Evolutionary conservation across 1,284 basidiomycete species (phyloP).

Genomic region (Moesziomyces globuligerus): DNA sequence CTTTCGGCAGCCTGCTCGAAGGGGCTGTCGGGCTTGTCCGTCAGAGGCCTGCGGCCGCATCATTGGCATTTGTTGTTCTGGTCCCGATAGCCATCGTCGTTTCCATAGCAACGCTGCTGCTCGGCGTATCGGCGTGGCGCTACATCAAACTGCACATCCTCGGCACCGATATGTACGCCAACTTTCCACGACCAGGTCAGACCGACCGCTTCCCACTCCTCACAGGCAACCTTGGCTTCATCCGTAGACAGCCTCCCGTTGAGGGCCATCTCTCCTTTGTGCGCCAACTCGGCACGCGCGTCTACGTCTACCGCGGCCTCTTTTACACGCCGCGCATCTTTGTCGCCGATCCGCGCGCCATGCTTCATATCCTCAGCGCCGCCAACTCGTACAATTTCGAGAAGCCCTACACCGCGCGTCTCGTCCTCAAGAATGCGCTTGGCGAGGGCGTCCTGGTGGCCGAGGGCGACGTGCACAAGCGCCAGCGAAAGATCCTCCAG

Average conservation of each 20-base stretch:
- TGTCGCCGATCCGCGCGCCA: slow-evolving; percentile 57
- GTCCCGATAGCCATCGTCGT: slow-evolving; percentile 4
- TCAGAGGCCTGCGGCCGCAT: slow-evolving; percentile 10
- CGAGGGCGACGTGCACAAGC: slow-evolving; percentile 59
- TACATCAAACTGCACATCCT: slow-evolving; percentile 25
- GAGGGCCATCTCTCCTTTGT: slow-evolving; percentile 40
- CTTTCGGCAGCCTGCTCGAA: not conserved
- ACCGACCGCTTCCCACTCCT: slow-evolving; percentile 24
- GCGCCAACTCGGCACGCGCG: slow-evolving; percentile 23
- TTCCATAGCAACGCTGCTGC: not conserved
- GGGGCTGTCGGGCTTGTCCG: slow-evolving; percentile 3
- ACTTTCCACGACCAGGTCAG: slow-evolving; percentile 24
- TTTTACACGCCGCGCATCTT: slow-evolving; percentile 59
- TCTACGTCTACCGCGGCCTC: slow-evolving; percentile 60
- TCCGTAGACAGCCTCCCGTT: slow-evolving; percentile 31
- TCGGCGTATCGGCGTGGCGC: slow-evolving; percentile 13
- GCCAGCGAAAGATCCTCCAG: slow-evolving; percentile 59
- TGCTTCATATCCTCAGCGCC: slow-evolving; percentile 56
- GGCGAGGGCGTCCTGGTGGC: slow-evolving; percentile 60
- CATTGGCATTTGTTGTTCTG: slow-evolving; percentile 8
- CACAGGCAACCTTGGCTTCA: slow-evolving; percentile 34
- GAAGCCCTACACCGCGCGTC: slow-evolving; percentile 43
- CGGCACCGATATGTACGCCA: slow-evolving; percentile 35
- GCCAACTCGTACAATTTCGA: slow-evolving; percentile 60
- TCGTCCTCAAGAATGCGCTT: slow-evolving; percentile 52